A percentile compares a stretch with the other conserved stretches of the same genome.
Evolutionary conservation across 2,329 filamentous ascomycete species (phyloP).

Genomic region (Neoascochyta sp.): DNA sequence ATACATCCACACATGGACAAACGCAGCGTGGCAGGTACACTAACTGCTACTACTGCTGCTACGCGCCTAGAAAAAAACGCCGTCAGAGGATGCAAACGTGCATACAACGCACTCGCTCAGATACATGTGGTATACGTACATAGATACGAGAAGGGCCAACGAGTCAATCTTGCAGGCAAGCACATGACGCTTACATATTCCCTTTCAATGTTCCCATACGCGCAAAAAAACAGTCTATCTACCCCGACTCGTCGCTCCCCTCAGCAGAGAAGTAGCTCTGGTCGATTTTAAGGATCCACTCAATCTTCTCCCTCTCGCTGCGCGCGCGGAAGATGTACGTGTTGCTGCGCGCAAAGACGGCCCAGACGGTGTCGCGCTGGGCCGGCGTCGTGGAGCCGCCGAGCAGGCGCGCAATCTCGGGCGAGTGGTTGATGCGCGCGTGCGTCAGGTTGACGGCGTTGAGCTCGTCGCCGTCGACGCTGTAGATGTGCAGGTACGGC

Average conservation of each 20-base stretch:
- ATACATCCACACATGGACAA: no score
- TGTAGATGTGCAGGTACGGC: conserved; percentile 90
- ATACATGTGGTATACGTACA: no score
- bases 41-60: no score
- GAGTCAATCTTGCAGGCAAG: no score
- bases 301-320: conserved; percentile 86
- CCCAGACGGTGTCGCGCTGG: conserved; percentile 69
- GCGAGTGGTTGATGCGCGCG: conserved; percentile 86
- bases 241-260: conserved; percentile 16
- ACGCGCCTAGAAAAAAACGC: no score
- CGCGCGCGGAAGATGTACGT: conserved; percentile 91
- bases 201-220: no score
- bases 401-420: conserved; percentile 77
- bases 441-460: conserved; percentile 85
- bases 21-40: no score
- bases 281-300: conserved; percentile 96
- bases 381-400: conserved; percentile 1
- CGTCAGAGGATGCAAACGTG: no score
- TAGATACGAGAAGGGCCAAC: no score
- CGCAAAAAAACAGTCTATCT: not conserved
- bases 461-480: conserved; percentile 82
- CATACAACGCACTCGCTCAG: no score
- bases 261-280: conserved; percentile 61
- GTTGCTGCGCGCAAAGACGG: conserved; percentile 89
- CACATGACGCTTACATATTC: no score